Evolutionary conservation across 176 grass and related monocot genomes (phyloP), one percentile per base, ranked within the genome.

Genomic region (Lolium perenne): DNA sequence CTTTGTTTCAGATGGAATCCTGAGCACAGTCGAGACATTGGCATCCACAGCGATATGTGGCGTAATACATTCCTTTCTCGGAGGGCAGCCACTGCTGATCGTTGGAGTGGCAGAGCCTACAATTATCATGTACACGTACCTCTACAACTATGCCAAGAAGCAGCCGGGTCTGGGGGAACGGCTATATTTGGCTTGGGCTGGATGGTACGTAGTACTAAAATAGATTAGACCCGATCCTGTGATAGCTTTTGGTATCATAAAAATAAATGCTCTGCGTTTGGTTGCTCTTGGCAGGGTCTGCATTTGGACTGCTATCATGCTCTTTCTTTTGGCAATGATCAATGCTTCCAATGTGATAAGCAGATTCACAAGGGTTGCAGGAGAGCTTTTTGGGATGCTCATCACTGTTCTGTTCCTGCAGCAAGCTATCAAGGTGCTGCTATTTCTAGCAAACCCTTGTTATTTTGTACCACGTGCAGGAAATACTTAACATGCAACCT

Each of bases 91-190:
- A 2, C 11, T 98, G 71, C 3, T 98, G 79, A 94, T 98, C 51
- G 97, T 98, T 56, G 97, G 96, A 84, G 94, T 98, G 20, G 97
- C 94, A 35, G 97, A 98, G 11, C 97, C 97, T 49, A 98, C 97
- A 3, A 88, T 95, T 58, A 98, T 98, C 23, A 98, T 98, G 97
- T 98, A 98, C 6, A 91, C 97, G 4, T 98, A 98, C 46, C 86
- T 98, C 9, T 98, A 95, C 84, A 94, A 77, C 47, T 98, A 91
- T 67, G 93, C 93, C 43, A 95, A 91, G 75, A 88, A 81, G 17
- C 91, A 86, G 25, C 50, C 84, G 40, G 68, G 14, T 80, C 65
- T 98, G 26, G 95, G 95, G 23, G 85, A 81, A 40, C 78, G 58
- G 57, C 86, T 98, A 61, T 98, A 87, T 91, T 88, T 98, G 62